These are phyloP conservation scores for Stereocaulon alpinum DNA, from an alignment of 495 filamentous ascomycete genomes.

Conservation along the genomic window DNA sequence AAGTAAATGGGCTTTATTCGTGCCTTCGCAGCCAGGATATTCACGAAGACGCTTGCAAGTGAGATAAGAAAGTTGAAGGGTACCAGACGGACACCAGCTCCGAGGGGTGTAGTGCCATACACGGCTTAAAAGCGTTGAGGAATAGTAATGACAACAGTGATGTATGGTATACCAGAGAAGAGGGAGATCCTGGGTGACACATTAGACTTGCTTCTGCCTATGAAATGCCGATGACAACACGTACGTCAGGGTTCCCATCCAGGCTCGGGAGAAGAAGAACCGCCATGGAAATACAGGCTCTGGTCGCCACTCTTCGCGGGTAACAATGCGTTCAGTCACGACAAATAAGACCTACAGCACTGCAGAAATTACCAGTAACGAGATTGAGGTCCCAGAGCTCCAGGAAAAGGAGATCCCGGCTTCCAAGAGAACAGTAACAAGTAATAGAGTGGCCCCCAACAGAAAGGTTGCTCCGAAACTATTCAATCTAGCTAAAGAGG, in stretches of 20 bases:
- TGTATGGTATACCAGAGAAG: conserved; percentile 43
- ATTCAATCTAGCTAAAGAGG: conserved; percentile 26
- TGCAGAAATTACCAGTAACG: conserved; percentile 24
- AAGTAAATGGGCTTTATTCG: not conserved
- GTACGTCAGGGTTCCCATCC: conserved; percentile 20
- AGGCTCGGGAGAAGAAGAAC: conserved; percentile 7
- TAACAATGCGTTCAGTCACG: conserved; percentile 23
- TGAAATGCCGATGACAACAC: not conserved
- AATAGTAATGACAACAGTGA: conserved; percentile 42
- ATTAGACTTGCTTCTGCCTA: not conserved
- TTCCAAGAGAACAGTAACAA: conserved; percentile 44
- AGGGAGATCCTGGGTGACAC: conserved; percentile 24
- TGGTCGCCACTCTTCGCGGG: conserved; percentile 10
- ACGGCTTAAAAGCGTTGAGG: conserved; percentile 48
- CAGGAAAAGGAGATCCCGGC: conserved; percentile 32
- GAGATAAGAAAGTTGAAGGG: conserved; percentile 18
- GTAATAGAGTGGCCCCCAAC: conserved; percentile 39
- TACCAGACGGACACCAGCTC: conserved; percentile 32
- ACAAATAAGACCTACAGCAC: conserved; percentile 22
- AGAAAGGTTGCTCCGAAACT: conserved; percentile 40
- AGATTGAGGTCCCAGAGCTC: conserved; percentile 31
- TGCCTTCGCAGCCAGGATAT: conserved; percentile 5
- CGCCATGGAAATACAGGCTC: conserved; percentile 24
- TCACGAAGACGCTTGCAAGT: conserved; percentile 2
- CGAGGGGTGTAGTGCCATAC: conserved; percentile 28